Base-by-base conservation (phyloP, 2,329 filamentous ascomycete species). In the Penicillium sp. region DNA sequence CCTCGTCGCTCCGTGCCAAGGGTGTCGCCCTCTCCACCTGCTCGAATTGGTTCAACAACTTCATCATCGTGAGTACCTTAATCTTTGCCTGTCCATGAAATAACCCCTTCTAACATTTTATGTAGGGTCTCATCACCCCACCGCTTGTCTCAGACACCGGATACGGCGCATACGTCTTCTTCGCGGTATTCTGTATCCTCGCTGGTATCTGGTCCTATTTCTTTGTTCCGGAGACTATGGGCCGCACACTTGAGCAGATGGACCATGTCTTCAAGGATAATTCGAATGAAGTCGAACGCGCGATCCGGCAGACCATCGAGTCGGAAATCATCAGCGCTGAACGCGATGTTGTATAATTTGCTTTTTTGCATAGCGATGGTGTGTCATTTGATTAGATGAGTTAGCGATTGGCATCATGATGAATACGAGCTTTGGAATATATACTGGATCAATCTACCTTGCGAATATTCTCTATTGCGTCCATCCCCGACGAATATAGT, bases 31-130 rank as follows among this genome's bases (percentile, higher is more conserved):
- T 87, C 2, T 84, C 83, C 0, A 87, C 84, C 0, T 83, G 79
- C 52, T 80, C 79, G 5, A 86, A 85, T 69, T 89, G 87, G 78
- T 68, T 86, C 2, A 83, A 80, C 64, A 86, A 87, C 65, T 86
- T 87, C 56, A 80, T 84, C 44, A 82, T 86, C 21, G 73, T 73
- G 51, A 62, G 67, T 64, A 71, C 29, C 51, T 27, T 32, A 42
- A 15, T 43, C 49, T 50, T 24, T 17, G 12, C n/a, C n/a, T n/a
- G n/a, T n/a, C n/a, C n/a, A n/a, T n/a, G n/a, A n/a, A n/a, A n/a
- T n/a, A 2, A 21, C 21, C 21, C 6, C 3, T 29, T 15, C 34
- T 49, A 23, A 49, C 23, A 17, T 18, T 13, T 2, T 3, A 7
- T 6, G 20, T 17, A 74, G 46, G 84, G 87, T 29, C 79, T 88